Evolutionary conservation across 2,329 filamentous ascomycete species (phyloP), one percentile per base, ranked within the genome.

Genomic region (Pseudocercospora macadamiae): DNA sequence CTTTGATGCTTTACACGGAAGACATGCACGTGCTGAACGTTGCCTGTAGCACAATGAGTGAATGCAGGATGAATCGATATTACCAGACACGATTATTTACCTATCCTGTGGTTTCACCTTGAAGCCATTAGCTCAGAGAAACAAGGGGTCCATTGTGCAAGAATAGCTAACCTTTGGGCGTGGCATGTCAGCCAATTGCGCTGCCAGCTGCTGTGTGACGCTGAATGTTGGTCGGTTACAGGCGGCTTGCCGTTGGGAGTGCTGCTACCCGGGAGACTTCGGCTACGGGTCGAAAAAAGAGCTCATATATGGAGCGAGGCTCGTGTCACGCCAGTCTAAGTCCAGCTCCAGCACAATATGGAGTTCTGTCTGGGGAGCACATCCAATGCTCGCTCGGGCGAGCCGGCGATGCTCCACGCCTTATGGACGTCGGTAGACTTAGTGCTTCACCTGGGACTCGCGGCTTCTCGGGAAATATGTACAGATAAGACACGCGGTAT

Each of bases 1-100:
- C 58, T 67, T 67, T 21, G 61, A 65, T 16, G 61, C 61, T 61
- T 65, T 67, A 60, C 63, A 65, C 14, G 64, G 61, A 23, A 63
- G 51, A 34, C 61, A 68, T 53, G 64, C 60, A 51, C 55, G 54
- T 53, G 58, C 58, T 42, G 60, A 63, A 19, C 64, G 59, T 34
- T 63, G 62, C 32, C 62, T 56, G 48, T 59, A 3, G 26, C 12
- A n/a, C 12, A n/a, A 9, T 32, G 16, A 10, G 28, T 39, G 30
- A 54, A 18, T 21, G 7, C 26, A 14, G 16, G 16, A 42, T 23
- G 23, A 26, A n/a, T n/a, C 18, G 16, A 18, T 25, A n/a, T n/a
- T n/a, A 23, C 21, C 36, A 18, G 6, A 6, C 36, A 36, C 10
- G 1, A 14, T 16, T n/a, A 34, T 32, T 53, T 58, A 58, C 55